These are phyloP conservation scores for Apiotrichum porosum DNA, from an alignment of 1,284 basidiomycete species.

Conservation along the genomic window DNA sequence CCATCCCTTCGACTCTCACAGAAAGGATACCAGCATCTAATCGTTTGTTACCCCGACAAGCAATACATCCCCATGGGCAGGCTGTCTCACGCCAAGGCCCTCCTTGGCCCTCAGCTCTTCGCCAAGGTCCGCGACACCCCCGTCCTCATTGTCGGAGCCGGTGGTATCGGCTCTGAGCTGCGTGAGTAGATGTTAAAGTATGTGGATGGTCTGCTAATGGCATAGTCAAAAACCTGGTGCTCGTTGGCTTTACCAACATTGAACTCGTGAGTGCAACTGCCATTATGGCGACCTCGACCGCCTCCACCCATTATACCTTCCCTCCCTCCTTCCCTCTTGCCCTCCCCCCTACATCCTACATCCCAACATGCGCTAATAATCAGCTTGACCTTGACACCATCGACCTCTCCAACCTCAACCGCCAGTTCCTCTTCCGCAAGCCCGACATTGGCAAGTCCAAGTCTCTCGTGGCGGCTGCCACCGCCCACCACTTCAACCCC, in stretches of 20 bases:
- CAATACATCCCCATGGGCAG: slow-evolving; percentile 34
- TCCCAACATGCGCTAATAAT: too few species aligned
- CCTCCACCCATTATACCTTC: background rate
- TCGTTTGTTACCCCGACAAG: too few species aligned
- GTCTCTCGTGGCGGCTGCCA: slow-evolving; percentile 84
- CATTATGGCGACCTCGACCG: background rate
- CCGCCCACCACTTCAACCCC: slow-evolving; percentile 88
- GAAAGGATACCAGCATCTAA: too few species aligned
- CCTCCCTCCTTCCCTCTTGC: slow-evolving; percentile 4
- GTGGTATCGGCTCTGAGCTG: slow-evolving; percentile 96
- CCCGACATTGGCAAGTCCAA: slow-evolving; percentile 97
- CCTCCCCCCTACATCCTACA: background rate
- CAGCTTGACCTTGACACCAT: slow-evolving; percentile 96
- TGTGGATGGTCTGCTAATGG: background rate
- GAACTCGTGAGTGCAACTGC: slow-evolving; percentile 54
- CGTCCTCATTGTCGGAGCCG: slow-evolving; percentile 88
- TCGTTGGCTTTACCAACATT: slow-evolving; percentile 87
- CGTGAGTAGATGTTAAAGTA: slow-evolving; percentile 54
- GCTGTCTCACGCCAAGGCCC: slow-evolving; percentile 49
- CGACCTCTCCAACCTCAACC: slow-evolving; percentile 95
- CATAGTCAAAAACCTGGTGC: slow-evolving; percentile 89
- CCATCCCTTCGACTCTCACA: background rate
- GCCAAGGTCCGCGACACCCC: slow-evolving; percentile 55
- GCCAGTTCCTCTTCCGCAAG: slow-evolving; percentile 96
- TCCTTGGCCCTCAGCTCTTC: slow-evolving; percentile 68